Evolutionary conservation across 345 rosid species (phyloP).

Genomic region (Raphanus raphanistrum): DNA sequence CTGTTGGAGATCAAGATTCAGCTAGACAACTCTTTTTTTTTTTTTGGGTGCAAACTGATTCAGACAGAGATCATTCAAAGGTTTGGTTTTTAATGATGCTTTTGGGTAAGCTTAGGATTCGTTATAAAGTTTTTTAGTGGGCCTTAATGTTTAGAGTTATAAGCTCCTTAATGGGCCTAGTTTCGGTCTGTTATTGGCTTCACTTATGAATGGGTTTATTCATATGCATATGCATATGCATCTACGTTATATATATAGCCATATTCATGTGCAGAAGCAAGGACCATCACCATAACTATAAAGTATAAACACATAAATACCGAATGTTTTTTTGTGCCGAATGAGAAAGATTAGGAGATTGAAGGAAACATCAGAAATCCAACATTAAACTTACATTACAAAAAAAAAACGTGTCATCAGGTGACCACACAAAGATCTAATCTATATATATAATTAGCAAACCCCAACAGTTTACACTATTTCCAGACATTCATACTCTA

Average conservation of each 20-base stretch:
- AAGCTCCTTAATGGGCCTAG: neutral
- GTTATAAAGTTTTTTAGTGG: neutral
- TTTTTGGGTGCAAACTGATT: neutral
- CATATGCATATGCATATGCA: neutral
- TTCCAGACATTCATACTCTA: conserved; percentile 14
- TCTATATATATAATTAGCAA: no score
- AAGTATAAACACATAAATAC: neutral
- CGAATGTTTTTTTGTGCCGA: neutral
- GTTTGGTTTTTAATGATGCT: conserved; percentile 9
- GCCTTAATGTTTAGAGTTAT: neutral
- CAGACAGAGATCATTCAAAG: neutral
- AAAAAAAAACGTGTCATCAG: neutral
- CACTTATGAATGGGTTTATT: neutral
- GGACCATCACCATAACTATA: neutral
- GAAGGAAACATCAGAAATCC: neutral
- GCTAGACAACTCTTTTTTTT: neutral
- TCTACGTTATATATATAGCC: no score
- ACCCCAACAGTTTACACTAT: neutral
- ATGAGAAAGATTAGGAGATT: neutral
- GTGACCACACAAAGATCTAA: neutral
- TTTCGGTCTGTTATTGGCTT: neutral
- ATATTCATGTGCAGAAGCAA: no score
- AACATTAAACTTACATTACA: conserved; percentile 5
- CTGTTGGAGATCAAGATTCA: neutral
- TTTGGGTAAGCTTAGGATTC: neutral